Conservation (phyloP, 768 basidiomycete genomes). For the Tricholoma sp. region DNA sequence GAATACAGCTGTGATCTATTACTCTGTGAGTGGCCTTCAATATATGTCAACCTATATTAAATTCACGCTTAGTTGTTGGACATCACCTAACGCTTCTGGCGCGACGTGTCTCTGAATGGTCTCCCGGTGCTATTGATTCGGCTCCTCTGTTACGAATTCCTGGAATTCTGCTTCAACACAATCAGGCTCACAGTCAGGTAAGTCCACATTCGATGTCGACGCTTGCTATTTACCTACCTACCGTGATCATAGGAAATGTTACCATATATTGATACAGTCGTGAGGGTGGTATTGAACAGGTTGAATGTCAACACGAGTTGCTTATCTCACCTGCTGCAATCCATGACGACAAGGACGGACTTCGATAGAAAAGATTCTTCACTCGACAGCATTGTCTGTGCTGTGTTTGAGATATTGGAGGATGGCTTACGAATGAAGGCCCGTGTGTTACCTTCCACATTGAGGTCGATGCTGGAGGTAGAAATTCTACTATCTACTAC, state of each 20-base stretch:
- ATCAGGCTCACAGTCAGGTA: conserved; percentile 55
- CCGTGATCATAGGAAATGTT: conserved; percentile 47
- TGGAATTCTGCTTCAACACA: conserved; percentile 50
- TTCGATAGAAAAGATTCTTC: conserved; percentile 17
- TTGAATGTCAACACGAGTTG: conserved; percentile 38
- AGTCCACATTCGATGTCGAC: conserved; percentile 10
- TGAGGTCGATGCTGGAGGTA: conserved; percentile 54
- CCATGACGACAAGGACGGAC: conserved; percentile 37
- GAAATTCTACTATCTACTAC: conserved; percentile 5
- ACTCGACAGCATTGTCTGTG: conserved; percentile 30
- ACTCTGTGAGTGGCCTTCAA: conserved; percentile 38
- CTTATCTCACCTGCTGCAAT: conserved; percentile 43
- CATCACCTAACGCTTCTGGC: conserved; percentile 47
- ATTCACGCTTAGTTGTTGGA: conserved; percentile 43
- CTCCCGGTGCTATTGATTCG: conserved; percentile 44
- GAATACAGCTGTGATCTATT: conserved; percentile 49
- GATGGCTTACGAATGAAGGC: conserved; percentile 53
- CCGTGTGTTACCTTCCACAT: conserved; percentile 41
- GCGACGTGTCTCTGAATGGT: conserved; percentile 54
- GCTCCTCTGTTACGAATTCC: conserved; percentile 51
- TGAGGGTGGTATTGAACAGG: conserved; percentile 49
- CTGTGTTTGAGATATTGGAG: conserved; percentile 46
- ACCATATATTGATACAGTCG: conserved; percentile 50
- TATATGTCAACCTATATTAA: conserved; percentile 2
- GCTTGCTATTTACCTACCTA: conserved; percentile 1